phyloP scores from a whole-genome alignment of 2,329 filamentous ascomycete species.

The Kalaharituber pfeilii region DNA sequence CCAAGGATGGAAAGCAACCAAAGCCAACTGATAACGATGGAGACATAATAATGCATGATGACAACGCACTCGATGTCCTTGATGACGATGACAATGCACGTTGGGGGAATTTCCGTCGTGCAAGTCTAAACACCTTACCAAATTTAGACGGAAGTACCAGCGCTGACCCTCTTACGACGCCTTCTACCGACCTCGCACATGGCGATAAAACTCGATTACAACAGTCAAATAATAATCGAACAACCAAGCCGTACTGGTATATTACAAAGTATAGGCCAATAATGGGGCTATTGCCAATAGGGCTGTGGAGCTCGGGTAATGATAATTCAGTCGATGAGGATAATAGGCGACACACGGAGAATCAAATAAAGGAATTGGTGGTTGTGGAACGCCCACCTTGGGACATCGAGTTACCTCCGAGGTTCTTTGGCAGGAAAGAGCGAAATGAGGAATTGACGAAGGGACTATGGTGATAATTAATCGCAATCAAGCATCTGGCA shows the following conservation, averaged over 20 bases:
- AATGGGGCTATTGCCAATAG: slow-evolving; percentile 50
- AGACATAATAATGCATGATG: background rate
- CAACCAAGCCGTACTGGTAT: slow-evolving; percentile 42
- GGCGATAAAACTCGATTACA: background rate
- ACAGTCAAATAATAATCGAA: background rate
- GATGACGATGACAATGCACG: slow-evolving; percentile 15
- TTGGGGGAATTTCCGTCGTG: background rate
- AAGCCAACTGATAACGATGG: slow-evolving; percentile 6
- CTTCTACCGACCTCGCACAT: too few species aligned
- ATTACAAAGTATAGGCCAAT: slow-evolving; percentile 93
- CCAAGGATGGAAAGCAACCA: slow-evolving; percentile 3
- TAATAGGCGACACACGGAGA: slow-evolving; percentile 4
- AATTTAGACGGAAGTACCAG: background rate
- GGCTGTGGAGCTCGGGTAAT: slow-evolving; percentile 15
- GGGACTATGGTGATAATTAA: background rate
- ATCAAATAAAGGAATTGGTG: slow-evolving; percentile 49
- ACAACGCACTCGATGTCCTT: slow-evolving; percentile 1
- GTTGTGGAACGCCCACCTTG: slow-evolving; percentile 73
- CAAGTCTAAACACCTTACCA: too few species aligned
- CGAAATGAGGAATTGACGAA: background rate
- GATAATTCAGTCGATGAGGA: background rate
- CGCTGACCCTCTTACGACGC: too few species aligned
- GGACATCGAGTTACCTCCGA: slow-evolving; percentile 60
- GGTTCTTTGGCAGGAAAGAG: slow-evolving; percentile 41
- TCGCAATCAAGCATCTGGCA: too few species aligned